Base-by-base conservation (phyloP, 768 basidiomycete species). In the Podaxis sp. region DNA sequence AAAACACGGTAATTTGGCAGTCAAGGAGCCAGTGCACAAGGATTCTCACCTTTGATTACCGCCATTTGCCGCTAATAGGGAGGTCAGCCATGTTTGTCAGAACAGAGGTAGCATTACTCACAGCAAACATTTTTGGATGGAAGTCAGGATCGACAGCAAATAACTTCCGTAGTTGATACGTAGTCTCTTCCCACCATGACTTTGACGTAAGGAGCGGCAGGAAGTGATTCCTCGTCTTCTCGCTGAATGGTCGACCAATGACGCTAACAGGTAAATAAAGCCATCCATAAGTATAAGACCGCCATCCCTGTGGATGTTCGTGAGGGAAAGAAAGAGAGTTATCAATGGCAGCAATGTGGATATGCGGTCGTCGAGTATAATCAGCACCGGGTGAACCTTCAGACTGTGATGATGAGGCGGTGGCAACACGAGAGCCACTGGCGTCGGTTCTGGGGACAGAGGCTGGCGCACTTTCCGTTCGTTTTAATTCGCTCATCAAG, bases 311-410 rank as follows among this genome's bases (percentile, higher is more conserved):
- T 0, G 95, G 95, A 68, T 96, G 93, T 69, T 94, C 89, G 66
- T 95, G 92, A 26, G 95, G 95, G 69, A 95, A 96, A 2, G 92
- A 92, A 40, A 96, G 83, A 0, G 92, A 95, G 73, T 96, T 96
- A 70, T 96, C 95, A 65, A 96, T 96, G 9, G 94, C 94, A 51
- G 94, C 93, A 61, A 95, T 91, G 70, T 95, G 93, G 48, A 95
- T 87, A 70, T 95, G 93, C 1, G 93, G 91, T 64, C 81, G 82
- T 56, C 84, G 82, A 48, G 79, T 84, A 69, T 87, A 90, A 54
- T 82, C 80, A 12, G 72, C 67, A 42, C 73, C 67, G 19, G 76
- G 76, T 33, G 79, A 70, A 48, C 74, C 72, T 11, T 75, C 75
- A 15, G 76, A 71, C 7, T 72, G 67, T 64, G 80, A 70, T 48